Evolutionary conservation across 768 basidiomycete species (phyloP), one percentile per base, ranked within the genome.

Genomic region (Gymnopilus dilepis): DNA sequence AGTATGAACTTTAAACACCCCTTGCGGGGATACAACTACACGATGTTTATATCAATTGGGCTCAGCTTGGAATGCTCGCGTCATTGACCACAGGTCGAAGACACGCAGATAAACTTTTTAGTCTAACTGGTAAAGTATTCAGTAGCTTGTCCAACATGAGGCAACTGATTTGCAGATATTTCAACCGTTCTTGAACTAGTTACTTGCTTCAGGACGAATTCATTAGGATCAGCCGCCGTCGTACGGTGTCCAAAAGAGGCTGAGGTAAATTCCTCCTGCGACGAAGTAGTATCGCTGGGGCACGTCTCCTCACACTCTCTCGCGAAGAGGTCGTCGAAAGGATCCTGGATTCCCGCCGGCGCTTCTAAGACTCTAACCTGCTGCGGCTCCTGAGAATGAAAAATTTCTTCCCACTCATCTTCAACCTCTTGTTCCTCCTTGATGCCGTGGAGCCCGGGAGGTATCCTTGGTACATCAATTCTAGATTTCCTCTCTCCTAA

Each of bases 381-480:
- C 17, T 50, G 47, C 47, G 47, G 28, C 31, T 26, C 47, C 26
- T 11, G 28, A 50, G 11, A 7, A 4, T 17, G n/a, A n/a, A n/a
- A n/a, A n/a, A 6, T n/a, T 26, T 15, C 15, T 7, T 31, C 31
- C 22, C 12, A 30, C 47, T 30, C 28, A n/a, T n/a, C n/a, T n/a
- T n/a, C n/a, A n/a, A n/a, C 28, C 19, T 50, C 47, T 50, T 15
- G 30, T 50, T 50, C 47, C 30, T 31, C 47, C n/a, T 28, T 31
- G 47, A 50, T 50, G 9, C 47, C 47, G 47, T 50, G 47, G 30
- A 50, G 47, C 28, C 47, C 47, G 47, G 47, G 47, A 50, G 47
- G 47, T 3, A 31, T 0, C 30, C 47, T 50, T 5, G 28, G 28
- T n/a, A 28, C 15, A 2, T 3, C 15, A n/a, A 7, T 8, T 7